A percentile compares a stretch with the other conserved stretches of the same genome.
Evolutionary conservation across 257 asterid species (phyloP).

Genomic region (Nicotiana attenuata): DNA sequence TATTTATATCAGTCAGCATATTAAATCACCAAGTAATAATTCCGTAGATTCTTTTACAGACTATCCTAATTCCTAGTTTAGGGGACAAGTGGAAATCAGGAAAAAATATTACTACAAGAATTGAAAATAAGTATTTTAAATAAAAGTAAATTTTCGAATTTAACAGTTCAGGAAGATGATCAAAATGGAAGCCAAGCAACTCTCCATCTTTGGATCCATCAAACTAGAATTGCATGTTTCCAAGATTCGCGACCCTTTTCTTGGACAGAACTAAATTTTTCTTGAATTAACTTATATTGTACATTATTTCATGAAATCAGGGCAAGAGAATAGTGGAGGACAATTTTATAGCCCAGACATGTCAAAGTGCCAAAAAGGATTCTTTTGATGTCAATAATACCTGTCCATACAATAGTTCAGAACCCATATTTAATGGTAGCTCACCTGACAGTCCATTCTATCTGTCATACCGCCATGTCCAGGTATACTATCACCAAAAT

Average conservation of each 20-base stretch:
- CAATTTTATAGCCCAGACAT: slow-evolving; percentile 4
- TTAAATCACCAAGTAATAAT: not conserved
- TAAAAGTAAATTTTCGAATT: not conserved
- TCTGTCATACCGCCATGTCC: slow-evolving; percentile 99
- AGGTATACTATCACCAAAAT: slow-evolving; percentile 98
- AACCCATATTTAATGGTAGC: not conserved
- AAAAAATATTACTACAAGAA: not conserved
- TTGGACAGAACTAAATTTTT: not conserved
- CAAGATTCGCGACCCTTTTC: not conserved
- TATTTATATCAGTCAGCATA: not conserved
- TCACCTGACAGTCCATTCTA: slow-evolving; percentile 99
- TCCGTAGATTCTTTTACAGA: not conserved
- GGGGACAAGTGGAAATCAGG: not conserved
- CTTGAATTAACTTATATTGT: not conserved
- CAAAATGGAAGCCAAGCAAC: not conserved
- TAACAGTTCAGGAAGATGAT: not conserved
- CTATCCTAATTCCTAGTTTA: not conserved
- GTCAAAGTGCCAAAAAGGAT: not conserved
- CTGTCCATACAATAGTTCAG: not conserved
- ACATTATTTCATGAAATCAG: not conserved
- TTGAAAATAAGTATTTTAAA: not conserved
- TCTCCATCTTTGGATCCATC: not conserved
- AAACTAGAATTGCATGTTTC: not conserved
- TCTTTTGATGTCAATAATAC: not conserved
- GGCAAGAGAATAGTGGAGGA: not conserved